Evolutionary conservation across 371 early-diverging fungal genomes (phyloP), one percentile per base, ranked within the genome.

Genomic region (Syncephalastrum monosporum): DNA sequence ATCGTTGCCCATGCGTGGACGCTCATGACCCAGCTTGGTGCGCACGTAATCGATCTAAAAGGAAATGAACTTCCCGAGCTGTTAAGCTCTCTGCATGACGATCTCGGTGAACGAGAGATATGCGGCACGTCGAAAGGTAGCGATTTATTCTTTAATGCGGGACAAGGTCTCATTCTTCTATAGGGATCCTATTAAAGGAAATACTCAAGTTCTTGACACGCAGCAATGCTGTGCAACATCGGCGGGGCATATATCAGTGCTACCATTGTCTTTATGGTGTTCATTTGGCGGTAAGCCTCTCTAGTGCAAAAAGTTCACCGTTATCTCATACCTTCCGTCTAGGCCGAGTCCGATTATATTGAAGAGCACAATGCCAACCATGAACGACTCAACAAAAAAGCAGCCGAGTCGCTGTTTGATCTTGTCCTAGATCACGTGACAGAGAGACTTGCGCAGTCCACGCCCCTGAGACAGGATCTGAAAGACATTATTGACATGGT

Each of bases 231-330:
- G 41, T 42, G 8, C 46, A 63, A 17, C 63, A 67, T 15, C 69
- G 73, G 15, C 55, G 65, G 16, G 79, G 79, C 7, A 56, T 86
- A 13, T 87, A 84, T 46, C 90, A 90, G 65, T 83, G 84, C 53
- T 87, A 86, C 56, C 82, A 83, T 55, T 90, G 90, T 50, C 64
- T 88, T 4, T 88, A 88, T 55, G 84, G 84, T 17, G 72, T 86
- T 3, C 72, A 74, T 48, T 63, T 84, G 21, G 76, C 78, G 27
- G 85, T 86, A 68, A 60, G 79, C 27, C 23, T 50, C 56, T 51
- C 21, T 3, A 12, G 7, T 47, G 19, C 13, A 2, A 4, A 46
- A 24, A 41, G 29, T 23, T 43, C 57, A 8, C 4, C 13, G 3
- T 15, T 19, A 21, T 8, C 13, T 50, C 1, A 51, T 49, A 33